Percentiles rank a stretch among this genome's conserved stretches.
These are phyloP conservation scores for Nemania serpens DNA, from an alignment of 2,329 filamentous ascomycete genomes.

Conservation along the genomic window DNA sequence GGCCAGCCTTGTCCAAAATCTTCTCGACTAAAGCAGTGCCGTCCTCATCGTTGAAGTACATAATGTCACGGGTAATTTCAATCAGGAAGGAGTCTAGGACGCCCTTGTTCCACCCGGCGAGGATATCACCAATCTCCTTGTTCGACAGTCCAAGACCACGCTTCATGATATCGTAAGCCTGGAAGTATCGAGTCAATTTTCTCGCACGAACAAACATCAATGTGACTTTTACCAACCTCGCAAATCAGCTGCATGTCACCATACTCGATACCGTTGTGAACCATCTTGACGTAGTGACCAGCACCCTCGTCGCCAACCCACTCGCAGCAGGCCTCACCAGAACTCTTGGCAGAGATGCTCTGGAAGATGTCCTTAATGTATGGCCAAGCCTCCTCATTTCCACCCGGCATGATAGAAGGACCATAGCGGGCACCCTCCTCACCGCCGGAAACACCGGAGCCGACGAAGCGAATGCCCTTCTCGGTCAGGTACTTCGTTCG, in stretches of 20 bases:
- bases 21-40: slow-evolving; percentile 92
- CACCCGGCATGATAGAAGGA: slow-evolving; percentile 97
- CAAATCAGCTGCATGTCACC: slow-evolving; percentile 99
- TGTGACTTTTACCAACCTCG: slow-evolving; percentile 69
- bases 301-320: slow-evolving; percentile 99
- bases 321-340: slow-evolving; percentile 96
- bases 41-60: slow-evolving; percentile 98
- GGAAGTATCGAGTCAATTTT: slow-evolving; percentile 19
- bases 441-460: slow-evolving; percentile 96
- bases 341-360: slow-evolving; percentile 95
- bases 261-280: slow-evolving; percentile 99
- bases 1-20: slow-evolving; percentile 96
- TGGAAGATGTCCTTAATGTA: slow-evolving; percentile 99
- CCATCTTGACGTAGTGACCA: slow-evolving; percentile 99
- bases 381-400: slow-evolving; percentile 97
- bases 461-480: slow-evolving; percentile 96
- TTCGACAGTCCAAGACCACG: slow-evolving; percentile 84
- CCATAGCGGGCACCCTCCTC: slow-evolving; percentile 99
- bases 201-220: background rate
- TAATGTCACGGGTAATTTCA: slow-evolving; percentile 97
- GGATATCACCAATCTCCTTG: slow-evolving; percentile 96
- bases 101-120: slow-evolving; percentile 97
- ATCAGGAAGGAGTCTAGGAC: slow-evolving; percentile 99
- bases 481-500: slow-evolving; percentile 82
- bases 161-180: slow-evolving; percentile 99